Base-by-base conservation (phyloP, 2,329 filamentous ascomycete species). In the Coleophoma cylindrospora region DNA sequence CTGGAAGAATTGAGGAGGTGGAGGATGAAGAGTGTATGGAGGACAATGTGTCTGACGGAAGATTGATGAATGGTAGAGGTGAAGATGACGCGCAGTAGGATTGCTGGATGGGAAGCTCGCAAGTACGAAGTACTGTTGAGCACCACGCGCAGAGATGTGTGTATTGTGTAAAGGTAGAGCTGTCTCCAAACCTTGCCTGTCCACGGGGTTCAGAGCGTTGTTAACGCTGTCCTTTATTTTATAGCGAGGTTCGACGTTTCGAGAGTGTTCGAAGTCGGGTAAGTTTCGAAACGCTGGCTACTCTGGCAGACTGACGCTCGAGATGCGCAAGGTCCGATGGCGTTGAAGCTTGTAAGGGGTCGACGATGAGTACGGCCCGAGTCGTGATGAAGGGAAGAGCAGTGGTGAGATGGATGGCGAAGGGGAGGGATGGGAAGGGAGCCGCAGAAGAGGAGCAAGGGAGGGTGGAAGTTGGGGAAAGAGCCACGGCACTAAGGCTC, bases 151-250 rank as follows among this genome's bases (percentile, higher is more conserved):
- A 27, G 60, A 60, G 59, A 55, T 66, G 64, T 55, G 57, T 60
- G 59, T 50, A 56, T 62, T 51, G 55, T 63, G 58, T 57, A 64
- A 53, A 60, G 64, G 55, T 50, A 34, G 48, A 51, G 45, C 61
- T 60, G 58, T 61, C 56, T 60, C 63, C 64, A 66, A 66, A 66
- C 63, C 64, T 66, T 64, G 58, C 54, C 57, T 51, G 27, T 60
- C 57, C 57, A 55, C 60, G 59, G 61, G 54, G 54, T 55, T 49
- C 49, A 54, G 45, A 32, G 41, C 41, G 41, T 32, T 32, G 22
- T 50, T n/a, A 34, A 50, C 36, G 37, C 45, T 34, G 46, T 54
- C 27, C 36, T 38, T 38, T 38, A 38, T 38, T 14, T 38, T 14
- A 17, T 38, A 14, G 38, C 37, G 45, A 38, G 36, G 36, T 14